Conservation (phyloP, 1,139 yeast species). For the Sporopachydermia cereana region DNA sequence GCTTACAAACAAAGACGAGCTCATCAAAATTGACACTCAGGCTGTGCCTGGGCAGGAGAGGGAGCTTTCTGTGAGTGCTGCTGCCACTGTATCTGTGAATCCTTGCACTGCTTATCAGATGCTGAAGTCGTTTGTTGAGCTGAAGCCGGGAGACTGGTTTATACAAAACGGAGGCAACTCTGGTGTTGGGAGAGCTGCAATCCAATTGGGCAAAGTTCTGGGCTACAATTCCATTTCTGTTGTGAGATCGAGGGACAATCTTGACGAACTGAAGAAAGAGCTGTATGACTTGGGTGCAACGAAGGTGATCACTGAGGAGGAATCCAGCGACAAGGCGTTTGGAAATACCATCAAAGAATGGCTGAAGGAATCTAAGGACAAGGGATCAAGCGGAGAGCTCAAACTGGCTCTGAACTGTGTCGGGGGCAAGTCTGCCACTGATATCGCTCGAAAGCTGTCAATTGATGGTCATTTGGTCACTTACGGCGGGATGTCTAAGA, state of each 20-base stretch:
- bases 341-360: constrained; percentile 49
- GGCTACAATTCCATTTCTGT: constrained; percentile 81
- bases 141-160: constrained; percentile 76
- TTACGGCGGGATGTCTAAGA: constrained; percentile 96
- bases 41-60: constrained; percentile 16
- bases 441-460: constrained; percentile 70
- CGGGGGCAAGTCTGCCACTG: constrained; percentile 78
- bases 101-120: constrained; percentile 89
- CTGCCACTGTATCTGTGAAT: constrained; percentile 83
- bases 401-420: constrained; percentile 83
- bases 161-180: constrained; percentile 96
- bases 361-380: constrained; percentile 29
- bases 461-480: constrained; percentile 65
- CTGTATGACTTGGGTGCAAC: constrained; percentile 68
- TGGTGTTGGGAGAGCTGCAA: constrained; percentile 89
- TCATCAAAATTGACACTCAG: constrained; percentile 30
- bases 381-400: constrained; percentile 24
- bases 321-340: constrained; percentile 58
- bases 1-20: constrained; percentile 24
- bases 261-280: constrained; percentile 49
- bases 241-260: constrained; percentile 72
- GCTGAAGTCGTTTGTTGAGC: constrained; percentile 58
- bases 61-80: constrained; percentile 45
- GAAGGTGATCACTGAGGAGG: constrained; percentile 79
- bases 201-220: constrained; percentile 69